Conservation (phyloP, 345 rosid genomes). For the Boechera retrofracta region DNA sequence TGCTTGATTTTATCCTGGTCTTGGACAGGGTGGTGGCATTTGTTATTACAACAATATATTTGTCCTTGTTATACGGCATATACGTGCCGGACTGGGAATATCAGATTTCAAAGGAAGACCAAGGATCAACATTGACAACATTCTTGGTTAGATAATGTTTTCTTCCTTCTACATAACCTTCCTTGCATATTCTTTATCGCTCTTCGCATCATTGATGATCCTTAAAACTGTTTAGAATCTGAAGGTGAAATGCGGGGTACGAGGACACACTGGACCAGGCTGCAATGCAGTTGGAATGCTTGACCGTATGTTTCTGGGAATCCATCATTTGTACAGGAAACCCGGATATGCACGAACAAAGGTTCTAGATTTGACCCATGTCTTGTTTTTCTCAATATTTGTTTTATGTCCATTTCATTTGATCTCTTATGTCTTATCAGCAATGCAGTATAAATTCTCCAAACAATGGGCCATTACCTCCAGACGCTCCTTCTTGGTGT, state of each 20-base stretch:
- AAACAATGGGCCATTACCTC: constrained; percentile 70
- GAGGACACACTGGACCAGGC: constrained; percentile 84
- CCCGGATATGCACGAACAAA: constrained; percentile 70
- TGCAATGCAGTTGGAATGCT: constrained; percentile 88
- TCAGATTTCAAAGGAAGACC: constrained; percentile 53
- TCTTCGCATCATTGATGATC: neutral
- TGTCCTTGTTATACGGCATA: constrained; percentile 67
- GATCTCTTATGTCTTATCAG: constrained; percentile 45
- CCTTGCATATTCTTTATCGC: neutral
- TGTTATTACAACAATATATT: constrained; percentile 54
- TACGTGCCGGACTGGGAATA: constrained; percentile 83
- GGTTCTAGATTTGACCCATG: constrained; percentile 43
- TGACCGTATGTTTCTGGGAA: constrained; percentile 73
- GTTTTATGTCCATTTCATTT: constrained; percentile 4
- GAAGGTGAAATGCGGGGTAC: constrained; percentile 78
- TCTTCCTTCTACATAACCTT: constrained; percentile 1
- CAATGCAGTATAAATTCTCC: constrained; percentile 84
- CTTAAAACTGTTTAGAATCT: constrained; percentile 16
- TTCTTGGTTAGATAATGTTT: constrained; percentile 53
- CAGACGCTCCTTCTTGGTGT: constrained; percentile 90
- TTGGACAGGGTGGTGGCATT: constrained; percentile 61
- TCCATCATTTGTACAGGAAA: constrained; percentile 68
- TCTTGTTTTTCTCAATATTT: neutral
- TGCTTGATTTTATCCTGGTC: constrained; percentile 8
- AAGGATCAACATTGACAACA: constrained; percentile 51